Conservation (phyloP, 257 asterid genomes). For the Nicotiana attenuata region DNA sequence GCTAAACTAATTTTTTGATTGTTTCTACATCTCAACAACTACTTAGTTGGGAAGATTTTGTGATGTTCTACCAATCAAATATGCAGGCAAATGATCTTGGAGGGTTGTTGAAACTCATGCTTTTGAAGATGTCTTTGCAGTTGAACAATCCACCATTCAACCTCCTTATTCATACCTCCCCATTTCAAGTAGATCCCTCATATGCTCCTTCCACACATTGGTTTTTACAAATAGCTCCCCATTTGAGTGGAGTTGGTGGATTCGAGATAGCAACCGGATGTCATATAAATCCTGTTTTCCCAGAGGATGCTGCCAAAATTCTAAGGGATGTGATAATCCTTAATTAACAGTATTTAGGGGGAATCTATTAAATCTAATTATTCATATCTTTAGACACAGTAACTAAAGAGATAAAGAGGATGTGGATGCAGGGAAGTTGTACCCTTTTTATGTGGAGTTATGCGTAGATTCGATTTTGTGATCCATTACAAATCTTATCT, state of each 20-base stretch:
- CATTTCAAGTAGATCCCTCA: slow-evolving; percentile 41
- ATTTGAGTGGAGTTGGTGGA: slow-evolving; percentile 61
- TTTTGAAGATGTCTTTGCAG: slow-evolving; percentile 64
- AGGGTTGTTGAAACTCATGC: slow-evolving; percentile 65
- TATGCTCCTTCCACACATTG: slow-evolving; percentile 57
- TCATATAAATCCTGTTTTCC: slow-evolving; percentile 82
- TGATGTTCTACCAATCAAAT: slow-evolving; percentile 6
- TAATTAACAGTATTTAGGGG: not conserved
- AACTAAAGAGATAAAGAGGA: not conserved
- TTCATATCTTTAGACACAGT: not conserved
- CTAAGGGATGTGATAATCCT: slow-evolving; percentile 43
- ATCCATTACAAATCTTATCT: no score
- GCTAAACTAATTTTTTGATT: not conserved
- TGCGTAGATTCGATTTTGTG: no score
- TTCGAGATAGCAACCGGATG: slow-evolving; percentile 87
- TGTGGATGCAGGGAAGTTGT: not conserved
- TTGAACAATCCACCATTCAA: slow-evolving; percentile 84
- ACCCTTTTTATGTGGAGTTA: not conserved
- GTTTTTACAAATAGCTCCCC: slow-evolving; percentile 90
- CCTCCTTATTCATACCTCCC: slow-evolving; percentile 69
- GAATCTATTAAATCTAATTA: not conserved
- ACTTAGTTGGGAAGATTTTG: not conserved
- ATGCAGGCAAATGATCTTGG: slow-evolving; percentile 85
- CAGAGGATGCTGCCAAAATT: slow-evolving; percentile 90
- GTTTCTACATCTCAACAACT: not conserved